Conservation (phyloP, 495 filamentous ascomycete species). For the Amorphotheca resinae region DNA sequence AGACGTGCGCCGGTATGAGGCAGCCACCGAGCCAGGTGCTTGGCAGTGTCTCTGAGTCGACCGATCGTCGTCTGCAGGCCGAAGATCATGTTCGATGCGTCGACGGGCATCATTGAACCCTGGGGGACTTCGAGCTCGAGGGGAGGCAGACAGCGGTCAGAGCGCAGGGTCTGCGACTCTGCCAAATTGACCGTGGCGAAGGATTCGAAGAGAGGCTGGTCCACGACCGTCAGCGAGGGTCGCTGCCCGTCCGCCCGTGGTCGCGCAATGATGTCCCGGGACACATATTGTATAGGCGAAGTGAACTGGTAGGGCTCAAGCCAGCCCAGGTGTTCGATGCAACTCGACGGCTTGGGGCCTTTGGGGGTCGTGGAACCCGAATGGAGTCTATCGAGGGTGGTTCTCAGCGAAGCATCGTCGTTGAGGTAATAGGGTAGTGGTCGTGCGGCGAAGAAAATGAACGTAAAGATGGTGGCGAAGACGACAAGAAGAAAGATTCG, state of each 20-base stretch:
- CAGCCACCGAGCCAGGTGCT: constrained; percentile 51
- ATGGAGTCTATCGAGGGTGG: not conserved
- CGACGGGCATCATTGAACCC: constrained; percentile 1
- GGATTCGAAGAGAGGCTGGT: constrained; percentile 16
- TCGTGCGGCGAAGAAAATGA: constrained; percentile 9
- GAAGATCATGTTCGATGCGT: constrained; percentile 28
- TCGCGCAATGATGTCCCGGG: constrained; percentile 13
- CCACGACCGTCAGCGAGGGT: constrained; percentile 14
- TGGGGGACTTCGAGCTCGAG: constrained; percentile 14
- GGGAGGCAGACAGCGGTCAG: constrained; percentile 10
- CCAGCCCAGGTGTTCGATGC: constrained; percentile 16
- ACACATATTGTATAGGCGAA: constrained; percentile 17
- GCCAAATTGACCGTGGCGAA: constrained; percentile 8
- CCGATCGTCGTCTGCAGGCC: constrained; percentile 48
- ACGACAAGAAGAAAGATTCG: constrained; percentile 7
- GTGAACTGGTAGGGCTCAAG: constrained; percentile 17
- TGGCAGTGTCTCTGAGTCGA: constrained; percentile 43
- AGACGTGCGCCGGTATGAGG: constrained; percentile 44
- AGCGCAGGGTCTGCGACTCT: constrained; percentile 5
- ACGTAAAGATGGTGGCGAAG: constrained; percentile 4
- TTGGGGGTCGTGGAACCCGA: not conserved
- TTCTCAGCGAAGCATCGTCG: constrained; percentile 1
- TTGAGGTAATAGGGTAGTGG: no score
- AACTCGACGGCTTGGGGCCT: constrained; percentile 1
- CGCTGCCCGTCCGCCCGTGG: constrained; percentile 2